These are phyloP conservation scores for Acrasis kona DNA, from an alignment of 78 protist genomes.

Conservation along the genomic window DNA sequence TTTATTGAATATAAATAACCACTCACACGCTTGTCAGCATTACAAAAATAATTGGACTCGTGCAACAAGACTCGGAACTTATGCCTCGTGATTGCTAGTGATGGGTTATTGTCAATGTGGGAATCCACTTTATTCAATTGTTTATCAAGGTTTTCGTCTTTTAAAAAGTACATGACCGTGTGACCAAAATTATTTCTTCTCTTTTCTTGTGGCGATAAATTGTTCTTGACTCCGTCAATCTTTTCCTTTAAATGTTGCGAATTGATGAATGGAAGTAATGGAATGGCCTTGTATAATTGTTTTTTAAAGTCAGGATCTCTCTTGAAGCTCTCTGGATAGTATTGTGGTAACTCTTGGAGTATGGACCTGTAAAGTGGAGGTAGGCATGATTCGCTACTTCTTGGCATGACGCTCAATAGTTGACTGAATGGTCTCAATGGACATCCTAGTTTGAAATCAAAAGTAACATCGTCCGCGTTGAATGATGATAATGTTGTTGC, in stretches of 20 bases:
- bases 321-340: constrained; percentile 79
- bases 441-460: background rate
- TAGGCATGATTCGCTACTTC: constrained; percentile 55
- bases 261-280: constrained; percentile 88
- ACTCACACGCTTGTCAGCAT: no score
- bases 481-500: no score
- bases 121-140: no score
- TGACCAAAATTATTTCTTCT: background rate
- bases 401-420: constrained; percentile 71
- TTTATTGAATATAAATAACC: no score
- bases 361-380: constrained; percentile 43
- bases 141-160: no score
- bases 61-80: no score
- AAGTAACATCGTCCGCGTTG: no score
- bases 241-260: constrained; percentile 33
- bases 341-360: constrained; percentile 69
- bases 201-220: constrained; percentile 4
- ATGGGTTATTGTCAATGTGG: no score
- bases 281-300: constrained; percentile 72
- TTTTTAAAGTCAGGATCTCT: constrained; percentile 74
- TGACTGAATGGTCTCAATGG: constrained; percentile 61
- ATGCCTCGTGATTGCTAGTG: no score
- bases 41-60: no score
- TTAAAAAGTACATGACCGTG: background rate
- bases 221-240: constrained; percentile 11